Conservation (phyloP, 2,329 filamentous ascomycete genomes). For the Neopestalotiopsis rosae region DNA sequence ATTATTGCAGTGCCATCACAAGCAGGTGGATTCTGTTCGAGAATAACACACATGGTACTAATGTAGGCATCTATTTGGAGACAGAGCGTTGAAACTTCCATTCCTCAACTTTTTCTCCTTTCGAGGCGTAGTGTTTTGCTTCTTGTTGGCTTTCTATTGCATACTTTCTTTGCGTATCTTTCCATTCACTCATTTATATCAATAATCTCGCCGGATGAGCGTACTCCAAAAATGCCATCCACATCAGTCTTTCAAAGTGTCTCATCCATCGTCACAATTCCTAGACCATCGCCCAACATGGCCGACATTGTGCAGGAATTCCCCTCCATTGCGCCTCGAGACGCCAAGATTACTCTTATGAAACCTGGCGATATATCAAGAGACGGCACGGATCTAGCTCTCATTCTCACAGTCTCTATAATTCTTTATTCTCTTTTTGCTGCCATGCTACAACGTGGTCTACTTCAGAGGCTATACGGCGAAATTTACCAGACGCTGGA, state of each 20-base stretch:
- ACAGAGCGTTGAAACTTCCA: background rate
- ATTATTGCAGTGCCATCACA: background rate
- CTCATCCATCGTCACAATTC: background rate
- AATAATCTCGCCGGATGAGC: too few relatives aligned
- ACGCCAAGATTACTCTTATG: background rate
- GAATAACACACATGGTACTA: too few relatives aligned
- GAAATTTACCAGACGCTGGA: slow-evolving; percentile 15
- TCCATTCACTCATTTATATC: too few relatives aligned
- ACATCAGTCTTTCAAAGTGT: background rate
- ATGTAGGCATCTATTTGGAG: background rate
- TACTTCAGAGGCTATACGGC: slow-evolving; percentile 21
- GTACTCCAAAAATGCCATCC: background rate
- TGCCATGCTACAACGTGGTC: slow-evolving; percentile 22
- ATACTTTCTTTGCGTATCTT: too few relatives aligned
- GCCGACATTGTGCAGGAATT: background rate
- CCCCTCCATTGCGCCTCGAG: background rate
- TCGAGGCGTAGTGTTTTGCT: too few relatives aligned
- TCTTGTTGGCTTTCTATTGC: too few relatives aligned
- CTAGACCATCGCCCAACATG: background rate
- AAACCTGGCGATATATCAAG: background rate
- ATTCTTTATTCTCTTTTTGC: slow-evolving; percentile 21
- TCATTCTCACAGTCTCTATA: slow-evolving; percentile 22
- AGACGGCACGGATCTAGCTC: slow-evolving; percentile 9
- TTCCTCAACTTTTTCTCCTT: too few relatives aligned
- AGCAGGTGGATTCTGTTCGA: background rate